These are phyloP conservation scores for Trametes cingulata DNA, from an alignment of 768 basidiomycete genomes.

Conservation along the genomic window DNA sequence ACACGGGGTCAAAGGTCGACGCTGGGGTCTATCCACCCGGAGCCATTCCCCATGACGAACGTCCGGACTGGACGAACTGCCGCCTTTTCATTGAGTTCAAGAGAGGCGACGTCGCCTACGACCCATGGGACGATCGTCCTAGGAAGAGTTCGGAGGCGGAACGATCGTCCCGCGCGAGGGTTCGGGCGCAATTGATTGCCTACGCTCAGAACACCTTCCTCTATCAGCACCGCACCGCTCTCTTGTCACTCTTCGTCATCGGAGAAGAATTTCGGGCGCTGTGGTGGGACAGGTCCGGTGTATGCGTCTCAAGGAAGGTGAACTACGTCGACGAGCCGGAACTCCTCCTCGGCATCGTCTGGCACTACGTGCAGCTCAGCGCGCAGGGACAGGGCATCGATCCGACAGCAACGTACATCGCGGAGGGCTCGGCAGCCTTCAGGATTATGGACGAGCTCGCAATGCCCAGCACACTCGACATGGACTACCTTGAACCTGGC, in stretches of 20 bases:
- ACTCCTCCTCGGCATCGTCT: neutral
- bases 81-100: neutral
- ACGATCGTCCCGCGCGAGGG: too few relatives aligned
- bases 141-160: too few relatives aligned
- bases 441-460: neutral
- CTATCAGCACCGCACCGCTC: neutral
- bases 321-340: neutral
- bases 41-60: neutral
- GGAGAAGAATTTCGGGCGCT: neutral
- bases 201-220: neutral
- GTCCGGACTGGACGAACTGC: neutral
- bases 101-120: neutral
- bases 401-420: neutral
- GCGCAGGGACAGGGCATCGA: neutral
- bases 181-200: too few relatives aligned
- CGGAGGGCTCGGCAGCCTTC: neutral
- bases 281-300: constrained; percentile 6
- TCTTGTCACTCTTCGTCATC: neutral
- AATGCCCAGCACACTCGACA: too few relatives aligned
- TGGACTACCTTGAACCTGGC: too few relatives aligned
- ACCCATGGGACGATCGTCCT: neutral
- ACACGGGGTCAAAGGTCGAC: neutral
- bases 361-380: neutral
- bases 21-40: neutral
- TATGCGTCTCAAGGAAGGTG: neutral